A percentile compares a stretch with the other conserved stretches of the same genome.
These are phyloP conservation scores for Xylaria digitata DNA, from an alignment of 2,329 filamentous ascomycete genomes.

Conservation along the genomic window DNA sequence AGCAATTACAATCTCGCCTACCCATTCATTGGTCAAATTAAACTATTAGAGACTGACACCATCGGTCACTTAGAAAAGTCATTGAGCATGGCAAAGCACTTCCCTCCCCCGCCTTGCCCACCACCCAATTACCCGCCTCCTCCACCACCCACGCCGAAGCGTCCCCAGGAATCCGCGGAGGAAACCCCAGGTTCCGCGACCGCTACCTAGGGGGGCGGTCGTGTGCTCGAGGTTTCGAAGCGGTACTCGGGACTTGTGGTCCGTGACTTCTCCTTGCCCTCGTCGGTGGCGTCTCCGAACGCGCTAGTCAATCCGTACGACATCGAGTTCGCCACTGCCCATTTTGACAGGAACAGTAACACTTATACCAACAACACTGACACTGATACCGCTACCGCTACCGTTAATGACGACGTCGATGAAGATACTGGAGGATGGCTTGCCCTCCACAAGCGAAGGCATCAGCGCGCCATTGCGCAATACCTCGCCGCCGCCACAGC, in stretches of 20 bases:
- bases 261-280: constrained; percentile 27
- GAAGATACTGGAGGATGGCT: constrained; percentile 26
- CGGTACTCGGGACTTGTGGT: constrained; percentile 12
- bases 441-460: constrained; percentile 4
- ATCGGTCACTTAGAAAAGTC: not conserved
- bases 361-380: not conserved
- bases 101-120: constrained; percentile 11
- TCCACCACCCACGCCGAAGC: not conserved
- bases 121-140: constrained; percentile 27
- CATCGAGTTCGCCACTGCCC: not conserved
- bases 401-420: not conserved
- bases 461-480: constrained; percentile 6
- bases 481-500: not conserved
- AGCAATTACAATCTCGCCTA: not conserved
- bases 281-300: not conserved
- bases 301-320: constrained; percentile 14
- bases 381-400: not conserved
- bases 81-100: not conserved
- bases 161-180: not conserved
- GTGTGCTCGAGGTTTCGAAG: constrained; percentile 8
- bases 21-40: not conserved
- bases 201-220: constrained; percentile 18
- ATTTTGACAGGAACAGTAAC: not conserved
- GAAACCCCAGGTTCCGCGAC: not conserved
- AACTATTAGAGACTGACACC: constrained; percentile 6